A percentile compares a stretch with the other conserved stretches of the same genome.
These are phyloP conservation scores for Theobroma grandiflorum DNA, from an alignment of 441 rosid genomes.

Conservation along the genomic window DNA sequence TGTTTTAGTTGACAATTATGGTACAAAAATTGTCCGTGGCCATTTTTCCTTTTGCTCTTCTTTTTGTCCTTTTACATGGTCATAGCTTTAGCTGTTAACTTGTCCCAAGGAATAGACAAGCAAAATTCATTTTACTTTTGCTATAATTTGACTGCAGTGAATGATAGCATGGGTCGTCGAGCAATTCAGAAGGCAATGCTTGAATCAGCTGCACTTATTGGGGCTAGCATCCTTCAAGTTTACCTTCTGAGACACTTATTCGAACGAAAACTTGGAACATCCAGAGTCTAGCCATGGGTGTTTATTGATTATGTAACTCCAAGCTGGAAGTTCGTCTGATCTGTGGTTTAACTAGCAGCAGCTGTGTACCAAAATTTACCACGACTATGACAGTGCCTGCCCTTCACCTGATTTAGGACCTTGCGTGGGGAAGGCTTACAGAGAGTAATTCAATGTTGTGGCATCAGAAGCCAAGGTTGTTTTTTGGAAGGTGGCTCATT, in stretches of 20 bases:
- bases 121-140: not conserved
- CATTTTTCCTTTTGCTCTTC: not conserved
- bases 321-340: not conserved
- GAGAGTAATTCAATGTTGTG: not conserved
- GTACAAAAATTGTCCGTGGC: not conserved
- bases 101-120: not conserved
- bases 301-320: not conserved
- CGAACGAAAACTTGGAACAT: slow-evolving; percentile 58
- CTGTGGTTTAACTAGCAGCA: not conserved
- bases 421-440: not conserved
- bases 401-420: not conserved
- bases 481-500: not conserved
- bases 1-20: not conserved
- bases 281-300: slow-evolving; percentile 44
- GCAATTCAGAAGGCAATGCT: slow-evolving; percentile 64
- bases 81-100: not conserved
- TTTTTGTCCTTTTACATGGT: not conserved
- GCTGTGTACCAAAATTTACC: not conserved
- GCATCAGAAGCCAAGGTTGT: not conserved
- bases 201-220: slow-evolving; percentile 58
- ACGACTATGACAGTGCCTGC: too few species aligned
- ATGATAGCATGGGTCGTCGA: slow-evolving; percentile 55
- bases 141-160: slow-evolving; percentile 43
- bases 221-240: slow-evolving; percentile 61
- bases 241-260: slow-evolving; percentile 62